phyloP scores from a whole-genome alignment of 192 early-diverging fungal species.

The Chytriomyces sp. region DNA sequence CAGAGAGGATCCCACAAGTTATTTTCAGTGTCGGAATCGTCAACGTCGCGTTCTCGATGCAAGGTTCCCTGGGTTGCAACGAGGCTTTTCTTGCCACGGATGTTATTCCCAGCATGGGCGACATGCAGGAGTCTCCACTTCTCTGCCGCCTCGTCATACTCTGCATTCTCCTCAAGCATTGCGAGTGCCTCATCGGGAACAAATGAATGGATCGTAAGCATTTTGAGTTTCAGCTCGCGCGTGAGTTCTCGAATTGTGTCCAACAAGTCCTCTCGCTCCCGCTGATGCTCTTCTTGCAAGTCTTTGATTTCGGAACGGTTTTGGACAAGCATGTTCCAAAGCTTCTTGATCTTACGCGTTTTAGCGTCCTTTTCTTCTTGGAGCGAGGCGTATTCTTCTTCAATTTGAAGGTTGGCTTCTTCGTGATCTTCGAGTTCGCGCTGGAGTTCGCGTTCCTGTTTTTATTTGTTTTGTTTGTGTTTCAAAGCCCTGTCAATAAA shows the following conservation, averaged over 20 bases:
- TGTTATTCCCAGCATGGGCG: constrained; percentile 66
- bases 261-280: constrained; percentile 65
- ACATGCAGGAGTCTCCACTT: constrained; percentile 63
- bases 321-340: constrained; percentile 56
- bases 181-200: constrained; percentile 57
- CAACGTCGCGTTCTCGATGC: constrained; percentile 44
- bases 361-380: constrained; percentile 69
- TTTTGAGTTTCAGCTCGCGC: constrained; percentile 59
- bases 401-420: constrained; percentile 64
- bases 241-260: constrained; percentile 66
- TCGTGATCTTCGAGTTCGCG: constrained; percentile 61
- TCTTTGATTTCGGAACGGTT: constrained; percentile 64
- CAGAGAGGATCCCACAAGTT: constrained; percentile 61
- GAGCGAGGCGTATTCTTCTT: constrained; percentile 63
- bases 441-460: constrained; percentile 54
- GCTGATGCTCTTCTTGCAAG: constrained; percentile 63
- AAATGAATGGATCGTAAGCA: constrained; percentile 58
- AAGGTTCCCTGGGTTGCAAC: constrained; percentile 44
- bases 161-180: constrained; percentile 56
- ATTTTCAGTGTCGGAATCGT: constrained; percentile 40
- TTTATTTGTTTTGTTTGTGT: not conserved
- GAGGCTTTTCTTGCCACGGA: constrained; percentile 59
- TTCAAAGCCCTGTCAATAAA: not conserved
- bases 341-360: constrained; percentile 62
- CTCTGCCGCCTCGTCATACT: constrained; percentile 63